Evolutionary conservation across 1,284 basidiomycete genomes (phyloP).

Genomic region (Cryptococcus floricola): DNA sequence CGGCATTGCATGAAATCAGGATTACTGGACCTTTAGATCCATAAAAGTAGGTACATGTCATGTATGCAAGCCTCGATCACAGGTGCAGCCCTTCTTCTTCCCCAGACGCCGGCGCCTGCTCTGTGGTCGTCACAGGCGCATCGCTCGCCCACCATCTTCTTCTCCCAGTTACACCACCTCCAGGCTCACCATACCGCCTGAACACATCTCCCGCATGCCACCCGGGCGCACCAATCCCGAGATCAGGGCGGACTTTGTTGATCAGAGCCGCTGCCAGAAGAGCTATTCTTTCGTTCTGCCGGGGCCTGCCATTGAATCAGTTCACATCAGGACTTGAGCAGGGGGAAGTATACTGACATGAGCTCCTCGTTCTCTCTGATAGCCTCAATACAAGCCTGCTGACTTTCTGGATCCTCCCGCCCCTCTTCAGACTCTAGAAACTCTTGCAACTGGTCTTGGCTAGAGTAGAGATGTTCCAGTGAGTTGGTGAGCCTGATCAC

Average conservation of each 20-base stretch:
- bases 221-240: not conserved
- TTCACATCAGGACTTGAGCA: not conserved
- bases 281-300: not conserved
- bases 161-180: not conserved
- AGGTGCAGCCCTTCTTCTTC: not conserved
- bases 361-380: slow-evolving; percentile 57
- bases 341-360: slow-evolving; percentile 50
- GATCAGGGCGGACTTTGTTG: not conserved
- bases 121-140: not conserved
- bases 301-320: not conserved
- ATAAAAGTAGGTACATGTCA: no score
- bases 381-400: slow-evolving; percentile 53
- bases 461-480: slow-evolving; percentile 59
- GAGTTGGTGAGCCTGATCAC: slow-evolving; percentile 71
- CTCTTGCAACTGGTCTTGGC: slow-evolving; percentile 60
- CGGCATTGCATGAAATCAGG: no score
- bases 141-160: slow-evolving; percentile 1
- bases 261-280: not conserved
- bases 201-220: not conserved
- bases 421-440: slow-evolving; percentile 47
- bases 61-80: not conserved
- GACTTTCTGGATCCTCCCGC: slow-evolving; percentile 48
- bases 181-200: not conserved
- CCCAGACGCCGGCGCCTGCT: not conserved
- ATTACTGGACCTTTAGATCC: no score